Percentiles rank a stretch among this genome's conserved stretches.
These are phyloP conservation scores for Chrysanthemum makinoi DNA, from an alignment of 129 eudicot species.

Conservation along the genomic window DNA sequence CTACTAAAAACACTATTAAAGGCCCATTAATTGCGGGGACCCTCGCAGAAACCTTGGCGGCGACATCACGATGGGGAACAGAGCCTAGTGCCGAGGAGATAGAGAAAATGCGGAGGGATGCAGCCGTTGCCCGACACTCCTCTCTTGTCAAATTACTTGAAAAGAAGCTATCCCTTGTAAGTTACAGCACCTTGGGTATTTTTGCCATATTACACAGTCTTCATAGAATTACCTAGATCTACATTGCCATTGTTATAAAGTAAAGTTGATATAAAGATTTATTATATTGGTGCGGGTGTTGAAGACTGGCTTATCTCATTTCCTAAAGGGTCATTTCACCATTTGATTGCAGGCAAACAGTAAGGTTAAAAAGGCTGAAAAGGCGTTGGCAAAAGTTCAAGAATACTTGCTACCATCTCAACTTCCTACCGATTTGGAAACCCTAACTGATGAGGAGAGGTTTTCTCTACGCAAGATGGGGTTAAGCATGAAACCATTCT, in stretches of 20 bases:
- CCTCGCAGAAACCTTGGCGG: conserved; percentile 79
- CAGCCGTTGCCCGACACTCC: conserved; percentile 69
- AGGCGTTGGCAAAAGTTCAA: conserved; percentile 65
- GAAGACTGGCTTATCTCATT: conserved; percentile 7
- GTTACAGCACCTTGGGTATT: conserved; percentile 25
- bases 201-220: not conserved
- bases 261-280: not conserved
- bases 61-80: conserved; percentile 86
- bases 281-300: not conserved
- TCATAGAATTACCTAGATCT: not conserved
- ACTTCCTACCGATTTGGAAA: conserved; percentile 81
- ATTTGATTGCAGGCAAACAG: conserved; percentile 59
- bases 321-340: conserved; percentile 9
- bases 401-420: conserved; percentile 54
- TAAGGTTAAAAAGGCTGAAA: conserved; percentile 71
- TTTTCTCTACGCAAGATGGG: conserved; percentile 89
- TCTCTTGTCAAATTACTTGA: conserved; percentile 68
- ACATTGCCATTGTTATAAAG: not conserved
- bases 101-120: conserved; percentile 71
- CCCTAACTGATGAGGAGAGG: conserved; percentile 80
- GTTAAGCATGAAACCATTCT: conserved; percentile 86
- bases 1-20: conserved; percentile 28
- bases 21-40: conserved; percentile 84
- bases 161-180: conserved; percentile 69
- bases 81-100: conserved; percentile 44